These are phyloP conservation scores for Microdochium trichocladiopsis DNA, from an alignment of 2,329 filamentous ascomycete species.

Conservation along the genomic window DNA sequence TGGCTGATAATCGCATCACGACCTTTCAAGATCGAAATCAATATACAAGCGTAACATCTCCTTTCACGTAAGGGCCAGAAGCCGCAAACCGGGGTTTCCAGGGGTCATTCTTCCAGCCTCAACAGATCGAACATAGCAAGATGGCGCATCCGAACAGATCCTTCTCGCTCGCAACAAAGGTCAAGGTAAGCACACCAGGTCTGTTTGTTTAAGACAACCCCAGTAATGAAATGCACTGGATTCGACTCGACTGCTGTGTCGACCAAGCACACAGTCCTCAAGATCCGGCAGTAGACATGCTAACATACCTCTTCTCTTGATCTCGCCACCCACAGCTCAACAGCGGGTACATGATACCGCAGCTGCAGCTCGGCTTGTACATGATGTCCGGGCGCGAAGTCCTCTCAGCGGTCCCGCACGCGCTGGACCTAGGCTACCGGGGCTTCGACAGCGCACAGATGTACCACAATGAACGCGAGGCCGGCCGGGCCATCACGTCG, in stretches of 20 bases:
- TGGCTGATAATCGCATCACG: too few relatives aligned
- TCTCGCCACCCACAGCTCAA: conserved; percentile 36
- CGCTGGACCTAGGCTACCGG: conserved; percentile 44
- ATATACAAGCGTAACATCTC: too few relatives aligned
- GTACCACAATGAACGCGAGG: conserved; percentile 64
- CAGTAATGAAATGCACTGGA: too few relatives aligned
- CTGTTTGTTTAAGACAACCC: too few relatives aligned
- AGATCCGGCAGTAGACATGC: too few relatives aligned
- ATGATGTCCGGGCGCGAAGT: conserved; percentile 59
- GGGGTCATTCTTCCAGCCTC: too few relatives aligned
- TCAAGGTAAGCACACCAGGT: conserved; percentile 10
- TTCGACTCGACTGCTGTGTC: too few relatives aligned
- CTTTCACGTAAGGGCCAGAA: too few relatives aligned
- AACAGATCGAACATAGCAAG: too few relatives aligned
- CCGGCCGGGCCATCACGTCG: conserved; percentile 55
- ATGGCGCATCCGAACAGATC: conserved; percentile 13
- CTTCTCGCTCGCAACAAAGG: conserved; percentile 17
- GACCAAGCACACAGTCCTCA: too few relatives aligned
- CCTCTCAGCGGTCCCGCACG: conserved; percentile 47
- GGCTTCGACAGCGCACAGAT: conserved; percentile 47
- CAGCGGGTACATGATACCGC: conserved; percentile 62
- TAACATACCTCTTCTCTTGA: neutral
- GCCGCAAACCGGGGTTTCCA: too few relatives aligned
- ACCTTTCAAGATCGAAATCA: too few relatives aligned
- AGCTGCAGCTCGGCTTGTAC: conserved; percentile 69